A percentile compares a stretch with the other conserved stretches of the same genome.
These are phyloP conservation scores for Daldinia eschscholtzii DNA, from an alignment of 2,329 filamentous ascomycete species.

Conservation along the genomic window DNA sequence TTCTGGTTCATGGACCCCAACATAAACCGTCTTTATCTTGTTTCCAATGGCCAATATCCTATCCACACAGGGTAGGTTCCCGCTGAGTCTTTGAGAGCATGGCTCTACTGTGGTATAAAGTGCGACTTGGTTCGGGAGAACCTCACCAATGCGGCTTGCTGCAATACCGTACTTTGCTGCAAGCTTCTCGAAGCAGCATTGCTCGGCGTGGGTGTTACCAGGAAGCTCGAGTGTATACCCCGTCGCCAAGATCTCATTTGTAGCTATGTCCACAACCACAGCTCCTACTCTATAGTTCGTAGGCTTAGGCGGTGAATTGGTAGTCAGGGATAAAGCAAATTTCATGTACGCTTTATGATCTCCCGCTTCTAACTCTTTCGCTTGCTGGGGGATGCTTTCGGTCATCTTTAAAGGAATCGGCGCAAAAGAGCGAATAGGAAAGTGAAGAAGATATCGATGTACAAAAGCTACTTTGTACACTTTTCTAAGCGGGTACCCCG, in stretches of 20 bases:
- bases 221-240: conserved; percentile 92
- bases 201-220: conserved; percentile 96
- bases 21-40: conserved; percentile 82
- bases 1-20: conserved; percentile 89
- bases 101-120: conserved; percentile 97
- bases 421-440: background rate
- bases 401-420: conserved; percentile 33
- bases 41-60: conserved; percentile 74
- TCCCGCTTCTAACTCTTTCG: conserved; percentile 50
- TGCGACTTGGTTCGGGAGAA: conserved; percentile 66
- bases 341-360: conserved; percentile 70
- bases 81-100: conserved; percentile 79
- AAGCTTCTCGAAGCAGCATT: conserved; percentile 87
- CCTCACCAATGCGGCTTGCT: conserved; percentile 67
- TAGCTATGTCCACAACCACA: conserved; percentile 75
- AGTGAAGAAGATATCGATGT: conserved; percentile 2
- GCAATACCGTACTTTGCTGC: conserved; percentile 61
- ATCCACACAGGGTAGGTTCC: conserved; percentile 82
- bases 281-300: conserved; percentile 96
- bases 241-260: conserved; percentile 75
- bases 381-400: conserved; percentile 16
- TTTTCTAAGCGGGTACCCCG: conserved; percentile 1
- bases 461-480: background rate
- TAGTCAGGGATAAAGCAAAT: conserved; percentile 80
- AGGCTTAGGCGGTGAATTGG: conserved; percentile 83